Evolutionary conservation across 768 basidiomycete species (phyloP).

Genomic region (Russula abietina): DNA sequence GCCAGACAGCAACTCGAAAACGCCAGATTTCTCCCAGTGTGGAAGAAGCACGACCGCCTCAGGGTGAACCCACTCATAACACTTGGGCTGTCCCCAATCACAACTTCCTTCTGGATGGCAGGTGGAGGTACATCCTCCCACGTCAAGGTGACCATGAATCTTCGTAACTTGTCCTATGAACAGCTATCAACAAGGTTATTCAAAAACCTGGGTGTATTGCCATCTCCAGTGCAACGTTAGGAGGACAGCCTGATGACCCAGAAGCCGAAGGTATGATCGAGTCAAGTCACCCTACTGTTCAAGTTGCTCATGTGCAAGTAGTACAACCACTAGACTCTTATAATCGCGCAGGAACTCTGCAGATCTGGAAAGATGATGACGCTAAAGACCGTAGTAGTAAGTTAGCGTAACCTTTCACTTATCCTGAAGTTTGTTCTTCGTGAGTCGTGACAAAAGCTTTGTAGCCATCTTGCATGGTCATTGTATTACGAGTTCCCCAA

Average conservation of each 20-base stretch:
- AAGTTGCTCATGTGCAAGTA: not conserved
- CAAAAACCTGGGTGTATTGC: slow-evolving; percentile 16
- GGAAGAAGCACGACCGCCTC: not conserved
- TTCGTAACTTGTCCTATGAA: not conserved
- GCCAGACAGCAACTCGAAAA: not conserved
- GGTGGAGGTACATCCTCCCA: slow-evolving; percentile 10
- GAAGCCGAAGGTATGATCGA: not conserved
- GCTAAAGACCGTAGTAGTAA: not conserved
- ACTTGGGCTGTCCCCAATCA: not conserved
- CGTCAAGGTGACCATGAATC: not conserved
- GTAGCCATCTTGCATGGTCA: slow-evolving; percentile 22
- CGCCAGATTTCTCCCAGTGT: not conserved
- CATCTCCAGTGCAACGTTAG: slow-evolving; percentile 18
- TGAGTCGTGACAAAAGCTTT: not conserved
- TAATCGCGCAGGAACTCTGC: slow-evolving; percentile 20
- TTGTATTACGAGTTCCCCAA: slow-evolving; percentile 2
- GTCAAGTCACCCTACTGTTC: not conserved
- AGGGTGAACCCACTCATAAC: not conserved
- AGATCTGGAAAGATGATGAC: slow-evolving; percentile 14
- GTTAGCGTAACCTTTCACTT: not conserved
- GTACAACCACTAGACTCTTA: slow-evolving; percentile 5
- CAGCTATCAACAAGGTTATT: slow-evolving; percentile 16
- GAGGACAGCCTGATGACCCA: slow-evolving; percentile 9
- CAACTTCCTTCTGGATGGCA: slow-evolving; percentile 6
- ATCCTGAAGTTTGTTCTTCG: not conserved